Evolutionary conservation across 1,284 basidiomycete species (phyloP), one percentile per base, ranked within the genome.

Genomic region (Vanrija humicola): DNA sequence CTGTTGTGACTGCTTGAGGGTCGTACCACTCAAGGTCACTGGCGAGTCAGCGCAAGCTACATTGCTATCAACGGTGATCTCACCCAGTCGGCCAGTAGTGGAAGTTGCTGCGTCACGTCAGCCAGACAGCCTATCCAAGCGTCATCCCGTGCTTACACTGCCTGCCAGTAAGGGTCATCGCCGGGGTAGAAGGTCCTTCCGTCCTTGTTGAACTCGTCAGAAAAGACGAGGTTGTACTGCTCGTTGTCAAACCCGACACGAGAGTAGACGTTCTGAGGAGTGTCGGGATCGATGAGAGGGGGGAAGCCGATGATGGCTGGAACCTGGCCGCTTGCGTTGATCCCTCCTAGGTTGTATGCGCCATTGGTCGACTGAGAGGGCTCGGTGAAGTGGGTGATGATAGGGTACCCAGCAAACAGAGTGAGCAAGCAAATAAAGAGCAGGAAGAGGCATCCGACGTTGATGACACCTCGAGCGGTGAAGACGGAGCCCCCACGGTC

Each of bases 1-100:
- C 77, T 1, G 95, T 98, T 0, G 84, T 89, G 57, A 93, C 79
- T 3, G 88, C 86, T 14, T 80, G 82, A 0, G 94, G 93, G 65
- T 90, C 87, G 75, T 92, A 86, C 86, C 86, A 89, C 69, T 89
- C 86, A 57, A 83, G 58, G 70, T 88, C 86, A 16, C 69, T 78
- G 3, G 82, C 83, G 65, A 66, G 46, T 53, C 18, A 55, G 56
- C 48, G 28, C 28, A 10, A 28, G 10, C 10, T 8, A 2, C 18
- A 15, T 6, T 16, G 14, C 18, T 1, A 15, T 14, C 12, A 14
- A 10, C 6, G 6, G 16, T 25, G 21, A 19, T 9, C 72, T 55
- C 51, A 71, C 72, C 62, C 69, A 23, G 69, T 74, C 10, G 70
- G 82, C 86, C 88, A 86, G 68, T 92, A 92, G 73, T 88, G 84